phyloP scores from a whole-genome alignment of 169 alveolate species.

The Plasmodium cynomolgi region DNA sequence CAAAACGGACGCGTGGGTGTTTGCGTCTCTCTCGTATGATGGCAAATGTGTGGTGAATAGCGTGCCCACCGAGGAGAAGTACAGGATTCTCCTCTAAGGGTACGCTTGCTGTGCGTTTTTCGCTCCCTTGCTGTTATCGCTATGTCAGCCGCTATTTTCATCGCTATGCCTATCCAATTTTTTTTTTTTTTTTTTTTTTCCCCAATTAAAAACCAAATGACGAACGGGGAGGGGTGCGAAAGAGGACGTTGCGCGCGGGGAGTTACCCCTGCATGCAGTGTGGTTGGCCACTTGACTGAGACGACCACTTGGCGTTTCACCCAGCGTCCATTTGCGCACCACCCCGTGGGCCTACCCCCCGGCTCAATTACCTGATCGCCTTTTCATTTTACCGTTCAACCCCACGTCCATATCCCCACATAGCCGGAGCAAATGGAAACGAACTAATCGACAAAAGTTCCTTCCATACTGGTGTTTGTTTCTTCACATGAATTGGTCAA shows the following conservation, averaged over 20 bases:
- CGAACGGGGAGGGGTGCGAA: not conserved
- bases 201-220: not conserved
- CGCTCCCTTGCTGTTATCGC: not conserved
- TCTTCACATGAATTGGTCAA: not conserved
- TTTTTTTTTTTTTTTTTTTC: not conserved
- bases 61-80: conserved; percentile 89
- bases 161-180: not conserved
- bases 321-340: not conserved
- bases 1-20: conserved; percentile 91
- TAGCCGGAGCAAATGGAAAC: not conserved
- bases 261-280: not conserved
- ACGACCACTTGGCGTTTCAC: not conserved
- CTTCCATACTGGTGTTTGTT: not conserved
- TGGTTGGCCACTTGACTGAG: not conserved
- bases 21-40: conserved; percentile 88
- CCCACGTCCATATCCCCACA: not conserved
- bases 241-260: not conserved
- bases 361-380: not conserved
- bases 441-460: not conserved
- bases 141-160: not conserved
- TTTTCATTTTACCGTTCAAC: not conserved
- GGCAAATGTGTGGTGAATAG: conserved; percentile 86
- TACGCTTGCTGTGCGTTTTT: not conserved
- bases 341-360: not conserved
- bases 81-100: conserved; percentile 84